Evolutionary conservation across 1,139 yeast genomes (phyloP).

Genomic region (Blastobotrys serpentis): DNA sequence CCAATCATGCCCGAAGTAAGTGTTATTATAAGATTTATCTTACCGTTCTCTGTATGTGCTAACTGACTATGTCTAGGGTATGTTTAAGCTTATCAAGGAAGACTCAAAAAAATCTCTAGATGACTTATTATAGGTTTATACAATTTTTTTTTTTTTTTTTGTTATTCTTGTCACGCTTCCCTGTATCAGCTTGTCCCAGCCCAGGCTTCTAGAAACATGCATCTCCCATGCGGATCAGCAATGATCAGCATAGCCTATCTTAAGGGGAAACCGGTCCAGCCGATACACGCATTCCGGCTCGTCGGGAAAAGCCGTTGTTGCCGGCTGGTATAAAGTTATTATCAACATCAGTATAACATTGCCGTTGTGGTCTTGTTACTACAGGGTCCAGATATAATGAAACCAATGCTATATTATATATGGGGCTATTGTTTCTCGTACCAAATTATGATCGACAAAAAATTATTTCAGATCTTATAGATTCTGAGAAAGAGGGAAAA

Average conservation of each 20-base stretch:
- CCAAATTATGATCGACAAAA: no score
- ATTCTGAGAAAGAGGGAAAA: neutral
- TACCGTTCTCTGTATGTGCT: neutral
- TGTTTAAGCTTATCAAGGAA: slow-evolving; percentile 78
- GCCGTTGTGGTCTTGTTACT: no score
- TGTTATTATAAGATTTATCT: neutral
- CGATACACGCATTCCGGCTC: no score
- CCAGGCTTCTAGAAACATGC: slow-evolving; percentile 2
- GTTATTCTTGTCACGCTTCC: neutral
- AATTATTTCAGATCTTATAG: neutral
- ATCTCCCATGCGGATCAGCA: slow-evolving; percentile 2
- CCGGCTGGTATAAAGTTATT: no score
- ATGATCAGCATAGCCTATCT: neutral
- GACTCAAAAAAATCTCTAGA: slow-evolving; percentile 55
- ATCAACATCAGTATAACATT: no score
- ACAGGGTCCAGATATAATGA: no score
- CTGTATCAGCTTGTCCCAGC: neutral
- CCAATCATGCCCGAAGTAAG: slow-evolving; percentile 74
- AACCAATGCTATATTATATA: no score
- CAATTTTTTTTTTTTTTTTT: neutral
- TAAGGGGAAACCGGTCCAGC: neutral
- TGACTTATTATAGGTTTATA: slow-evolving; percentile 29
- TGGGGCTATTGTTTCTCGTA: no score
- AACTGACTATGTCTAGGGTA: slow-evolving; percentile 50
- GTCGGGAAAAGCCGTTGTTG: no score